Evolutionary conservation across 179 eudicot species (phyloP), one percentile per base, ranked within the genome.

Genomic region (Vitellaria paradoxa): DNA sequence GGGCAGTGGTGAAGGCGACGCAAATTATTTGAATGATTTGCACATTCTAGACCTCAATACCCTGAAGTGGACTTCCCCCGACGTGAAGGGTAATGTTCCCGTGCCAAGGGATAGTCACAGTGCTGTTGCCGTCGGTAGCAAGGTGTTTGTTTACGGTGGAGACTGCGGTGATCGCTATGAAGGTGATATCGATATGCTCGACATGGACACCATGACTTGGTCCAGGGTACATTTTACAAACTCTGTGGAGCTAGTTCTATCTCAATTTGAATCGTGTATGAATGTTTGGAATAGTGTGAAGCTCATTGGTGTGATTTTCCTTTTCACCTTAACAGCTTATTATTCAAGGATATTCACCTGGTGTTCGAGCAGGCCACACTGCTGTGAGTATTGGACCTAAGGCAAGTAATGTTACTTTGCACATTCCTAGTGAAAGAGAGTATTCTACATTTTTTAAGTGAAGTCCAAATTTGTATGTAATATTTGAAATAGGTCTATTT

Each of bases 1-100:
- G 11, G 99, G 99, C 1, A 95, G 99, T 83, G 97, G 97, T 14
- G 97, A 93, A 82, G 99, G 99, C 14, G 89, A 84, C 5, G 86
- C 88, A 0, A 93, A 91, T 71, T 95, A 95, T 80, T 82, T 95
- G 87, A 95, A 89, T 77, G 97, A 95, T 78, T 83, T 95, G 75
- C 87, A 95, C 77, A 71, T 95, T 73, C 81, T 95, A 66, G 92
- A 95, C 77, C 87, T 95, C 45, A 89, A 87, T 72, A 81, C 81
- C 49, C 91, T 93, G 99, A 81, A 70, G 49, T 95, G 99, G 97
- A 84, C 80, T 62, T 86, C 89, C 3, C 88, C 88, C 6, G 82
- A 79, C 30, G 85, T 88, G 4, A 82, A 84, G 84, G 91, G 95
- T 0, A 70, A 74, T 68, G 24, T 74, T 20, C 97, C 97, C 30